Evolutionary conservation across 129 eudicot species (phyloP), one percentile per base, ranked within the genome.

Genomic region (Saposhnikovia divaricata): DNA sequence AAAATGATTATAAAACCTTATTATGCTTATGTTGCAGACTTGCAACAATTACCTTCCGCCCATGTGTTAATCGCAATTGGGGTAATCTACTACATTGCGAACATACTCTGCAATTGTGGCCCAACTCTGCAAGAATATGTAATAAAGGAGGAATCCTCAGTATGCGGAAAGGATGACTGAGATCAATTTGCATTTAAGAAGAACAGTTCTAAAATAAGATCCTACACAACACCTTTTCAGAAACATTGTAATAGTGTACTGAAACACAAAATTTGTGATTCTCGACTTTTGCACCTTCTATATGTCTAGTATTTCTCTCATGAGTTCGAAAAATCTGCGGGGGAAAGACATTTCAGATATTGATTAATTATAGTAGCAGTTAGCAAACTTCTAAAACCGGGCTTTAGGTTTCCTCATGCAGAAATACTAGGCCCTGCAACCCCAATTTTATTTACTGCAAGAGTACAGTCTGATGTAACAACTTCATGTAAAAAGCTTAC

Each of bases 171-270:
- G 28, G 72, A 66, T 27, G 19, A 66, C 40, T 14, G 14, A 34
- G 1, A 14, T 31, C 12, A 28, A 31, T 66, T 66, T 4, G 21
- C 72, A 66, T 28, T 66, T 66, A 3, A 66, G 40, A 65, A 65
- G 19, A 65, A 31, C 15, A 12, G 23, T 34, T 27, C 6, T 1
- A 16, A 18, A 13, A 3, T 27, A 13, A 28, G 8, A 31, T 66
- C 34, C 34, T 28, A 40, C 86, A 82, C 75, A 0, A 13, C 23
- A 95, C 98, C 81, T 92, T 95, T 87, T 95, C 96, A 70, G 87
- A 93, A 81, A 92, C 97, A 23, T 92, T 92, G 83, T 96, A 97
- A 57, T 95, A 95, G 87, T 95, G 98, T 81, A 95, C 98, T 82
- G 98, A 95, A 80, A 88, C 83, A 80, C 96, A 95, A 86, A 92